Base-by-base conservation (phyloP, 2,329 filamentous ascomycete genomes). In the Blastomyces gilchristii region DNA sequence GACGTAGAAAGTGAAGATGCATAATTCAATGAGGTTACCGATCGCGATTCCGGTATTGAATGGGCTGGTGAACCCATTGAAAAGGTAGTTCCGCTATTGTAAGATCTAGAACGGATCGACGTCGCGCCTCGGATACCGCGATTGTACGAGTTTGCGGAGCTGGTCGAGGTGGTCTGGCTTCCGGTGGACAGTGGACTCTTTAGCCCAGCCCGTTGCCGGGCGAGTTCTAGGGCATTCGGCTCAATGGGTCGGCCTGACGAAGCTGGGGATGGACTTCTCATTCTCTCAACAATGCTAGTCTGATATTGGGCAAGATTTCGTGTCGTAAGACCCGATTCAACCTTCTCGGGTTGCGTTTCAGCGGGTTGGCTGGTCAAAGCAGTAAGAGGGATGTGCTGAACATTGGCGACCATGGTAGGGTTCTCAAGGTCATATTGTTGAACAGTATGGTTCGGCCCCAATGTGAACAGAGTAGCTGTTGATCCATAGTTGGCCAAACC, bases 361-460 rank as follows among this genome's bases (percentile, higher is more conserved):
- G 81, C 83, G 1, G 91, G 90, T 14, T 91, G 90, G 0, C 89
- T 91, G 0, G 91, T 89, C 39, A 91, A 89, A 16, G 91, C 82
- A 37, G 88, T 81, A 65, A 88, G 86, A 28, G 91, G 90, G 41
- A 88, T 84, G 74, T 97, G 92, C 70, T 96, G 92, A 14, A 94
- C 88, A 72, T 91, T 92, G 65, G 88, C 87, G 37, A 97, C 89
- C 79, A 97, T 85, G 14, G 89, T 84, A 8, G 87, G 86, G 9
- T 89, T 90, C 70, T 95, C 96, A 53, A 97, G 81, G 72, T 97
- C 92, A 72, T 96, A 97, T 74, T 99, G 94, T 74, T 97, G 93
- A 2, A 96, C 88, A 2, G 90, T 94, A 71, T 93, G 87, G 69
- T 93, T 91, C 50, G 87, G 86, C 1, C 92, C 91, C 22, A 97